Evolutionary conservation across 2,329 filamentous ascomycete genomes (phyloP).

Genomic region (Microdochium trichocladiopsis): DNA sequence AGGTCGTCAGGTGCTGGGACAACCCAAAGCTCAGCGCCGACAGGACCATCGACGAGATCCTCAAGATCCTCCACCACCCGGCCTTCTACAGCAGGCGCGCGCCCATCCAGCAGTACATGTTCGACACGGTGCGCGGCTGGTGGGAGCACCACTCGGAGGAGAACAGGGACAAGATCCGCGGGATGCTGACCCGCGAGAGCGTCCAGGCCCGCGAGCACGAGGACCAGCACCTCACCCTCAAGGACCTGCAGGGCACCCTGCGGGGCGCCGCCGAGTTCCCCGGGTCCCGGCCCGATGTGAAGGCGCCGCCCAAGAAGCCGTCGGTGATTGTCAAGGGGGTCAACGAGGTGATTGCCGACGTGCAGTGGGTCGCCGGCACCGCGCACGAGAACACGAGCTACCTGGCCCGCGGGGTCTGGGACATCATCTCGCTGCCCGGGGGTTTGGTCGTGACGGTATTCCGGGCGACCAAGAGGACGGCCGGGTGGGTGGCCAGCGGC

Average conservation of each 20-base stretch:
- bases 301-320: conserved; percentile 14
- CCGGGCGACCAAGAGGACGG: background rate
- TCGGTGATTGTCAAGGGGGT: conserved; percentile 15
- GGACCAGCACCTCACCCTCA: conserved; percentile 17
- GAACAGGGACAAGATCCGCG: conserved; percentile 2
- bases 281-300: conserved; percentile 15
- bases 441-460: background rate
- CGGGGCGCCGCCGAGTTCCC: conserved; percentile 17
- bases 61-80: conserved; percentile 62
- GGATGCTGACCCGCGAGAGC: conserved; percentile 17
- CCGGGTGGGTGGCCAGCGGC: background rate
- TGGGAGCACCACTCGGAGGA: conserved; percentile 12
- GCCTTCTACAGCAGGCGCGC: conserved; percentile 42
- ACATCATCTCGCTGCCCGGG: background rate
- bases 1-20: conserved; percentile 64
- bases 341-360: conserved; percentile 6
- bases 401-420: background rate
- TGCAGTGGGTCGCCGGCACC: conserved; percentile 6
- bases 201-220: conserved; percentile 18
- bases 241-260: conserved; percentile 14
- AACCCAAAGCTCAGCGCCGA: conserved; percentile 55
- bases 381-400: conserved; percentile 1
- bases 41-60: conserved; percentile 54
- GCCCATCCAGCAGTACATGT: conserved; percentile 59
- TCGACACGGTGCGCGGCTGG: conserved; percentile 57